Conservation (phyloP, 306 rosid species). For the Dryas alaskensis region DNA sequence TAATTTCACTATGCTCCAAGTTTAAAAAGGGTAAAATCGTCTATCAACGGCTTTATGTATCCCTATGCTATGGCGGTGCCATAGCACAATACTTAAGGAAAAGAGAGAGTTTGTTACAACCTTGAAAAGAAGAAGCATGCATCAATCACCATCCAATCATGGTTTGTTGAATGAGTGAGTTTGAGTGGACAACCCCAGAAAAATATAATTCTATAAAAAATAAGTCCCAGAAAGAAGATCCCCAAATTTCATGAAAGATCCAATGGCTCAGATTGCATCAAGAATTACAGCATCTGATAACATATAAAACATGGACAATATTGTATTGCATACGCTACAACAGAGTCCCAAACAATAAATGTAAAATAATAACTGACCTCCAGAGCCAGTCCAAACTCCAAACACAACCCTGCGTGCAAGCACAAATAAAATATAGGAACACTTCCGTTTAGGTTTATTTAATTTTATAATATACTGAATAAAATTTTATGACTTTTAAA, state of each 20-base stretch:
- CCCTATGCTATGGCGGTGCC: too few species aligned
- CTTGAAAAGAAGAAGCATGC: not conserved
- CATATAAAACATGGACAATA: not conserved
- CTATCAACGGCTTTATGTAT: too few species aligned
- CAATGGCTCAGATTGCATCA: not conserved
- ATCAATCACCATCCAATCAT: slow-evolving; percentile 24
- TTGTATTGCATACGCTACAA: not conserved
- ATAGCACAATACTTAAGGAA: too few species aligned
- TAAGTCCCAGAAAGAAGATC: not conserved
- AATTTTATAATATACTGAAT: too few species aligned
- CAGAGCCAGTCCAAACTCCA: slow-evolving; percentile 16
- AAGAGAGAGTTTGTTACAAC: not conserved
- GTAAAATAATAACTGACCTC: slow-evolving; percentile 9
- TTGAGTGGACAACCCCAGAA: slow-evolving; percentile 10
- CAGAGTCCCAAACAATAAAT: not conserved
- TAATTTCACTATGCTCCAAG: too few species aligned
- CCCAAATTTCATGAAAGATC: not conserved
- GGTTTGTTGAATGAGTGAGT: not conserved
- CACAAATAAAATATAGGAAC: too few species aligned
- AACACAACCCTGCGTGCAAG: slow-evolving; percentile 31
- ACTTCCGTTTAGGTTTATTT: too few species aligned
- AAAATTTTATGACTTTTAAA: too few species aligned
- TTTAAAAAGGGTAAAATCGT: too few species aligned
- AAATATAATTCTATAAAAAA: not conserved
- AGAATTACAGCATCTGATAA: not conserved